These are phyloP conservation scores for Diutina scorzettiae DNA, from an alignment of 1,139 yeast species.

Conservation along the genomic window DNA sequence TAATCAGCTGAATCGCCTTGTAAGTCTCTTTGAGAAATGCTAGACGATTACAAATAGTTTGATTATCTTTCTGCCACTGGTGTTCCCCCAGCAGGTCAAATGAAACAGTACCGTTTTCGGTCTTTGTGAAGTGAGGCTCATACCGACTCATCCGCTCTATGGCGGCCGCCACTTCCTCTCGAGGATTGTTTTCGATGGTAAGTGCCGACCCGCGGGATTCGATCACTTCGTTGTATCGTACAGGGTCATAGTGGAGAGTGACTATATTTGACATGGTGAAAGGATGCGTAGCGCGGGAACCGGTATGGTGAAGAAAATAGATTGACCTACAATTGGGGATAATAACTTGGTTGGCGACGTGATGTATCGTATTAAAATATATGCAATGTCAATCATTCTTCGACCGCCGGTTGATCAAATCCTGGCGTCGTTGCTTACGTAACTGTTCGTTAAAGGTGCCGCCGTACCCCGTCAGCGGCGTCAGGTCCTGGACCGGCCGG, in stretches of 20 bases:
- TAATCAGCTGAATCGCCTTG: conserved; percentile 2
- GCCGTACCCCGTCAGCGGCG: neutral
- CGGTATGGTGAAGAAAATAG: too few species aligned
- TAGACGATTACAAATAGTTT: conserved; percentile 1
- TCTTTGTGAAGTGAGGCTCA: neutral
- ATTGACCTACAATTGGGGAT: too few species aligned
- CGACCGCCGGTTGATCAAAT: neutral
- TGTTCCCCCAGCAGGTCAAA: neutral
- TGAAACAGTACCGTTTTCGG: neutral
- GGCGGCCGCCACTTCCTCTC: neutral
- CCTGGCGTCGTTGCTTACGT: conserved; percentile 3
- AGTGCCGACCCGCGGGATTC: neutral
- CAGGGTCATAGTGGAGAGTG: neutral
- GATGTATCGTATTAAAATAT: too few species aligned
- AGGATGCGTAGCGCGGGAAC: too few species aligned
- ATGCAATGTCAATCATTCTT: too few species aligned
- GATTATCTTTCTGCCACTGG: conserved; percentile 1
- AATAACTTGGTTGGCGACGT: too few species aligned
- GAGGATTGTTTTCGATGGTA: neutral
- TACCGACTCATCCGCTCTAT: conserved; percentile 2
- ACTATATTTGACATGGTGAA: conserved; percentile 1
- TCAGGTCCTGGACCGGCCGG: conserved; percentile 6
- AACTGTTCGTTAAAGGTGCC: conserved; percentile 1
- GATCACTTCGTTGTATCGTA: neutral
- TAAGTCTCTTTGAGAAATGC: neutral